Base-by-base conservation (phyloP, 306 rosid species). In the Lathyrus sativus region DNA sequence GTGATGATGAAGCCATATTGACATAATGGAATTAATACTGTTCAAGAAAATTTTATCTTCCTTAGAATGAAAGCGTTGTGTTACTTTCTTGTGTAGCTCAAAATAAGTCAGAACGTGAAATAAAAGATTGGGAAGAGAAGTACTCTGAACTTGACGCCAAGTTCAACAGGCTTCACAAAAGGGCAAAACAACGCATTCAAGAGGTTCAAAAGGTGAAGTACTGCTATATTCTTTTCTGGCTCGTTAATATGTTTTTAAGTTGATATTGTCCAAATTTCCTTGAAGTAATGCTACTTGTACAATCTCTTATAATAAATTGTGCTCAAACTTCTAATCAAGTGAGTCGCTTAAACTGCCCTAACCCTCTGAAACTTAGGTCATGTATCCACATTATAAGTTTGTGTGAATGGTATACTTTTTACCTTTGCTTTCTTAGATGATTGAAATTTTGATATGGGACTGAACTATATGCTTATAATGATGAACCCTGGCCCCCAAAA, bases 181-280 rank as follows among this genome's bases (percentile, higher is more conserved):
- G 99, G 74, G 99, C 99, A 54, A 95, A 95, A 76, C 99, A 95
- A 65, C 96, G 99, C 10, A 95, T 95, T 82, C 99, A 95, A 80
- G 99, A 95, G 62, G 60, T 95, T 77, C 99, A 95, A 74, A 90
- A 88, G 97, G 97, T 90, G 78, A 59, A 43, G 62, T 42, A 2
- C 57, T 60, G 63, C 70, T 67, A 29, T 29, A 11, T 61, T 75
- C 38, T 62, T 70, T 74, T 44, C 65, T 61, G 56, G 51, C 33
- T 58, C 33, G 31, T 67, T 51, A 60, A 78, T 45, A 35, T 2
- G 15, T 26, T 15, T 39, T 45, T 8, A 29, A 15, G 57, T 60
- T 58, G 58, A 65, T 48, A 19, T 60, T 68, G 33, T 64, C 38
- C 57, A n/a, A 38, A 28, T 58, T 65, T 77, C 76, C 51, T 58